Evolutionary conservation across 805 yeast species (phyloP).

Genomic region (Barnettozyma sp.): DNA sequence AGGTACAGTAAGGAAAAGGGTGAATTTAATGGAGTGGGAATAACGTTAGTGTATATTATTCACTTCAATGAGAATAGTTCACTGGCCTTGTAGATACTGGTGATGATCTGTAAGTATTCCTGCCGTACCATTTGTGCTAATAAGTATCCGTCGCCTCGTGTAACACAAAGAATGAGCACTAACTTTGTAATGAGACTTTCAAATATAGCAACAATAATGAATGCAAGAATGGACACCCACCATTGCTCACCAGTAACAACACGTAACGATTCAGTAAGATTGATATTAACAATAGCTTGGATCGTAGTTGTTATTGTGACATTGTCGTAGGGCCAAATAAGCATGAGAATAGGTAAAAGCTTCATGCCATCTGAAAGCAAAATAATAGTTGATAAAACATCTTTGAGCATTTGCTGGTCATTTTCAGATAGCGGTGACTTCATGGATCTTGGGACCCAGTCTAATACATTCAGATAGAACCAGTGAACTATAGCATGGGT

Average conservation of each 20-base stretch:
- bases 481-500: slow-evolving; percentile 34
- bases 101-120: slow-evolving; percentile 5
- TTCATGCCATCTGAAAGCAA: slow-evolving; percentile 73
- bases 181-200: slow-evolving; percentile 15
- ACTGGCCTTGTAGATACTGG: not conserved
- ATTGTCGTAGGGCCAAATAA: slow-evolving; percentile 96
- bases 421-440: slow-evolving; percentile 10
- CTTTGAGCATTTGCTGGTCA: slow-evolving; percentile 25
- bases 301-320: slow-evolving; percentile 55
- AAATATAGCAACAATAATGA: slow-evolving; percentile 7
- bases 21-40: slow-evolving; percentile 39
- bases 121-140: slow-evolving; percentile 38
- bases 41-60: slow-evolving; percentile 12
- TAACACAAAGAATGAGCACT: slow-evolving; percentile 12
- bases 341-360: slow-evolving; percentile 83
- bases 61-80: not conserved
- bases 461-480: slow-evolving; percentile 19
- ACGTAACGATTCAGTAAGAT: slow-evolving; percentile 57
- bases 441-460: slow-evolving; percentile 26
- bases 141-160: slow-evolving; percentile 25
- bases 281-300: slow-evolving; percentile 51
- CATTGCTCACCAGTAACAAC: slow-evolving; percentile 32
- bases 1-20: slow-evolving; percentile 31
- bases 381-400: slow-evolving; percentile 56
- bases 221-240: slow-evolving; percentile 9